Percentiles rank a stretch among this genome's conserved stretches.
These are phyloP conservation scores for Arxiozyma heterogenica DNA, from an alignment of 1,139 yeast species.

Conservation along the genomic window DNA sequence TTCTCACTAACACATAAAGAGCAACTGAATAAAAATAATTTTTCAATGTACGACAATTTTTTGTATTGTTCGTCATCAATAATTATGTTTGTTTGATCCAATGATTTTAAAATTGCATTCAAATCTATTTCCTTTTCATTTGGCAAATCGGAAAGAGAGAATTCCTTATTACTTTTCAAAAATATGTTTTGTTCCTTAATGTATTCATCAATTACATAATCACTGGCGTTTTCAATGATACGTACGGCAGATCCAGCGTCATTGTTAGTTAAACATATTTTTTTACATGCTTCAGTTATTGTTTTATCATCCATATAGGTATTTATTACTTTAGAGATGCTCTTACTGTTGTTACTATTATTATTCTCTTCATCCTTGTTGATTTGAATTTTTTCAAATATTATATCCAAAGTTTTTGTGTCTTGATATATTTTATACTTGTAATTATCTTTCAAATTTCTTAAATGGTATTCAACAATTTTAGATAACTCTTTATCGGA, in stretches of 20 bases:
- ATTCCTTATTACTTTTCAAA: constrained; percentile 1
- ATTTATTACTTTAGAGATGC: background rate
- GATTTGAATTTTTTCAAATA: background rate
- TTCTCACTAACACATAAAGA: background rate
- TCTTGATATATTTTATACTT: constrained; percentile 1
- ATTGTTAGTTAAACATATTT: constrained; percentile 2
- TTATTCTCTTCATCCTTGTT: background rate
- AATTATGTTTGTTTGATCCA: background rate
- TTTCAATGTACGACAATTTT: background rate
- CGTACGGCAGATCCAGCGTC: constrained; percentile 3
- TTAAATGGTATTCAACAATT: constrained; percentile 71
- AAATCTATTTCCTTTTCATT: background rate
- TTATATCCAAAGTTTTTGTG: background rate
- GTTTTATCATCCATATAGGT: background rate
- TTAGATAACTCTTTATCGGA: constrained; percentile 49
- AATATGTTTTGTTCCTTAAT: background rate
- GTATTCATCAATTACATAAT: background rate
- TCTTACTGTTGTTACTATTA: background rate
- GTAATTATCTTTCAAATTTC: constrained; percentile 46
- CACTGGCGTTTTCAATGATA: background rate
- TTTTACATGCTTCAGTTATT: constrained; percentile 1
- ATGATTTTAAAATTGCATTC: background rate
- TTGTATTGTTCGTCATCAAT: background rate
- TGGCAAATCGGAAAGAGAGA: background rate
- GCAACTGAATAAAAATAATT: constrained; percentile 2